Conservation (phyloP, 2,329 filamentous ascomycete genomes). For the Apiospora koreana region DNA sequence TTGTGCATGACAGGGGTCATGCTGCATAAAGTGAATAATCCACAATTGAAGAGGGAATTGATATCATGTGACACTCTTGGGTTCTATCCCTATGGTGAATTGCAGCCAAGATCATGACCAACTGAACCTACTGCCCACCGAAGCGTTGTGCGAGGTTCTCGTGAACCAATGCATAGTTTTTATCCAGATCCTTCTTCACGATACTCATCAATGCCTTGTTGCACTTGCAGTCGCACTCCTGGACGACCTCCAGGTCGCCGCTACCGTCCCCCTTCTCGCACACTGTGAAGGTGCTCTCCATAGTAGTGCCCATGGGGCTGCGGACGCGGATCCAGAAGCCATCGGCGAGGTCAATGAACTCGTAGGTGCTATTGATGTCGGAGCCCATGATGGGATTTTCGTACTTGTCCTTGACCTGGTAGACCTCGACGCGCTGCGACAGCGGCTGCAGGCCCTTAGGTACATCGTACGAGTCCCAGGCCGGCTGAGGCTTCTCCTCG, state of each 20-base stretch:
- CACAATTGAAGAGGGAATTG: no score
- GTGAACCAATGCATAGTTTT: background rate
- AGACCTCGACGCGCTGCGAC: conserved; percentile 29
- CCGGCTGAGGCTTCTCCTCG: background rate
- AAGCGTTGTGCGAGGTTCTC: background rate
- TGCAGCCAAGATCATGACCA: background rate
- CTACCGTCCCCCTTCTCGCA: background rate
- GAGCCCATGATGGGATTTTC: conserved; percentile 9
- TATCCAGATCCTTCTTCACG: conserved; percentile 7
- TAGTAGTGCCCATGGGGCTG: conserved; percentile 8
- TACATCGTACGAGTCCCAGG: background rate
- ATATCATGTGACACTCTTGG: no score
- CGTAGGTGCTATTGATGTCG: conserved; percentile 10
- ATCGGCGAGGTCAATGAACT: conserved; percentile 4
- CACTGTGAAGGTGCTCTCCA: background rate
- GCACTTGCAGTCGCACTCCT: background rate
- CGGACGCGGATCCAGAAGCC: background rate
- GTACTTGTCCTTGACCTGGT: conserved; percentile 5
- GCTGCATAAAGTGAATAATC: no score
- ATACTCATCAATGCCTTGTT: background rate
- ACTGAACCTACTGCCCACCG: conserved; percentile 17
- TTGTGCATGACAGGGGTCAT: background rate
- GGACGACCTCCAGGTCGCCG: background rate
- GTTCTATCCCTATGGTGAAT: background rate
- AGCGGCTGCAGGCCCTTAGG: background rate